These are phyloP conservation scores for Paramecium bursaria DNA, from an alignment of 73 alveolate species.

Conservation along the genomic window DNA sequence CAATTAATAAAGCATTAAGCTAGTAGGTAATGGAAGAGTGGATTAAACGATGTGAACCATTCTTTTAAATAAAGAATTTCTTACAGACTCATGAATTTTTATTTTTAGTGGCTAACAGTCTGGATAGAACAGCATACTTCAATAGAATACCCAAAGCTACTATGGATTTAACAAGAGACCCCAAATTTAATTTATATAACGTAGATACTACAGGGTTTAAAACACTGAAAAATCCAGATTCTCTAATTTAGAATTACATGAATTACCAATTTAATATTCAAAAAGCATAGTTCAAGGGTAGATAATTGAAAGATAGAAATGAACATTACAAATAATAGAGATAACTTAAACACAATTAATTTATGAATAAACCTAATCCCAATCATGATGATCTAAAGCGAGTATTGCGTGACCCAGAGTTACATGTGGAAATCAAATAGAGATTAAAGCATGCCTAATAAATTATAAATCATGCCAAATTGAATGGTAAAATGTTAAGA, in stretches of 20 bases:
- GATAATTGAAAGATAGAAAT: constrained; percentile 45
- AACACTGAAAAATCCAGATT: constrained; percentile 56
- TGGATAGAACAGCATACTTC: constrained; percentile 52
- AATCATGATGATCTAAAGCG: constrained; percentile 10
- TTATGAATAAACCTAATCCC: constrained; percentile 21
- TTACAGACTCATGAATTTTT: constrained; percentile 11
- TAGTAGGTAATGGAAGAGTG: constrained; percentile 33
- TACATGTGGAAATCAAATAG: constrained; percentile 27
- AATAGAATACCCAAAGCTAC: constrained; percentile 21
- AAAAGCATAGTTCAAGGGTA: constrained; percentile 44
- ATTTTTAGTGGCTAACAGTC: constrained; percentile 42
- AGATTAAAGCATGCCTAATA: constrained; percentile 50
- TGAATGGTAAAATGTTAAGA: constrained; percentile 57
- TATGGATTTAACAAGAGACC: constrained; percentile 52
- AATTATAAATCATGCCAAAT: constrained; percentile 50
- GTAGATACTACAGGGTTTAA: constrained; percentile 52
- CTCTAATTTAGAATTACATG: constrained; percentile 39
- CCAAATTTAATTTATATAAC: constrained; percentile 4
- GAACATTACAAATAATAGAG: constrained; percentile 47
- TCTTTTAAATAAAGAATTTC: constrained; percentile 19
- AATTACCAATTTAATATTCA: constrained; percentile 45
- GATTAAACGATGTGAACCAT: constrained; percentile 37
- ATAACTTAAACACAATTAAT: constrained; percentile 1
- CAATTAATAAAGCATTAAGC: constrained; percentile 35
- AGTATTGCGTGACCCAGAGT: constrained; percentile 55